These are phyloP conservation scores for Jaltomata sinuosa DNA, from an alignment of 257 asterid species.

Conservation along the genomic window DNA sequence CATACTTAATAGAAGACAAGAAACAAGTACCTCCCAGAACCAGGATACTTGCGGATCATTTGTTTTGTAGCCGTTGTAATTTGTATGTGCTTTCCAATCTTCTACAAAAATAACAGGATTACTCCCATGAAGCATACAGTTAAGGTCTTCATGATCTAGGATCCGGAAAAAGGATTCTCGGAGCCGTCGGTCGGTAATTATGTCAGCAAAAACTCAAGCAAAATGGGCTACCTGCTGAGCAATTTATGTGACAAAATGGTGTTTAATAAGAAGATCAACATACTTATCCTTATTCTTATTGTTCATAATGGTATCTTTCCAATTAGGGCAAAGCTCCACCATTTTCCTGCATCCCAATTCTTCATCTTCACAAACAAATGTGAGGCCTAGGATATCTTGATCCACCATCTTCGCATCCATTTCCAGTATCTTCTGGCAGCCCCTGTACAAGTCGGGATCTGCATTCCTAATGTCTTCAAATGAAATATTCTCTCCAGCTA, in stretches of 20 bases:
- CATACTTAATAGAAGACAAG: background rate
- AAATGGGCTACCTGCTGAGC: conserved; percentile 58
- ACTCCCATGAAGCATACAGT: conserved; percentile 79
- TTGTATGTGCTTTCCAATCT: conserved; percentile 87
- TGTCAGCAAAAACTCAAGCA: too few species aligned
- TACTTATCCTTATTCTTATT: background rate
- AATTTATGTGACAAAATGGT: conserved; percentile 54
- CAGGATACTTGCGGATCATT: conserved; percentile 67
- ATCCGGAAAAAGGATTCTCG: conserved; percentile 48
- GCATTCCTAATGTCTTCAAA: background rate
- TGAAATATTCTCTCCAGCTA: background rate
- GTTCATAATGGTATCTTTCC: background rate
- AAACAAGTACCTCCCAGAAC: conserved; percentile 79
- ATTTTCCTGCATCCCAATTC: background rate
- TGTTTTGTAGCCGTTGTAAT: conserved; percentile 56
- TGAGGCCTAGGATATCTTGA: background rate
- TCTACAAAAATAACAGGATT: conserved; percentile 56
- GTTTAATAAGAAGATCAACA: conserved; percentile 5
- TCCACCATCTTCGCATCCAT: background rate
- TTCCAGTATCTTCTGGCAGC: background rate
- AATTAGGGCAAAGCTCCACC: background rate
- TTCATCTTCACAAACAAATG: background rate
- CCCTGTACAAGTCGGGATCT: background rate
- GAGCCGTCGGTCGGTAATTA: conserved; percentile 15
- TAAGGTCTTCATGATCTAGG: conserved; percentile 69